Evolutionary conservation across 2,329 filamentous ascomycete species (phyloP).

Genomic region (Coniochaeta sp.): DNA sequence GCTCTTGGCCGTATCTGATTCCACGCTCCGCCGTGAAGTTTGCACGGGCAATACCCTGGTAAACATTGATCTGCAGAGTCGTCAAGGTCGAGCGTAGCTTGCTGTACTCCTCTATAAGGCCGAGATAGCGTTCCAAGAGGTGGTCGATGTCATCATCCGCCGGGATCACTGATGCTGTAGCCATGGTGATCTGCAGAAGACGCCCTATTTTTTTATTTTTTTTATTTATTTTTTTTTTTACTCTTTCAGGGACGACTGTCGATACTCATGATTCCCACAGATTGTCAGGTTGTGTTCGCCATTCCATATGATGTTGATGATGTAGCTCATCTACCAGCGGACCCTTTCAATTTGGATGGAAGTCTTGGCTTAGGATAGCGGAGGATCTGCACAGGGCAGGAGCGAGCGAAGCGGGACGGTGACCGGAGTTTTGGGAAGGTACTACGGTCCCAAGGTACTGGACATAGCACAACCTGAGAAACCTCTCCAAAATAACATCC

Average conservation of each 20-base stretch:
- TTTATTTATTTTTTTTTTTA: too few relatives aligned
- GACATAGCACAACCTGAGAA: too few relatives aligned
- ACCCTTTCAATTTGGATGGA: conserved; percentile 4
- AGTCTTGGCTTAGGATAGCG: background rate
- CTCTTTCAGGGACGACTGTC: background rate
- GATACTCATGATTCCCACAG: background rate
- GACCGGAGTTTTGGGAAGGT: background rate
- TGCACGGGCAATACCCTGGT: conserved; percentile 59
- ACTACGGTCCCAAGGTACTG: background rate
- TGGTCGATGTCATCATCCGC: conserved; percentile 42
- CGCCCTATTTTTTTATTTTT: background rate
- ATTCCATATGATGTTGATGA: background rate
- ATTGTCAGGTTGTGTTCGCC: background rate
- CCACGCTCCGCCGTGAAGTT: conserved; percentile 63
- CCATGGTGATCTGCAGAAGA: background rate
- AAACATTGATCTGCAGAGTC: conserved; percentile 45
- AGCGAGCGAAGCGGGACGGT: background rate
- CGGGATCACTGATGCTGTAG: background rate
- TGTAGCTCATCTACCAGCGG: background rate
- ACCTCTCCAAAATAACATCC: too few relatives aligned
- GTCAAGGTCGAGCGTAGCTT: conserved; percentile 46
- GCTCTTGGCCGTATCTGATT: conserved; percentile 58
- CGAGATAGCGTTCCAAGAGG: conserved; percentile 58
- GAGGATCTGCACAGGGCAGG: background rate
- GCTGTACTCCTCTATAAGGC: conserved; percentile 60